A percentile compares a stretch with the other conserved stretches of the same genome.
phyloP scores from a whole-genome alignment of 176 grass and related monocot genomes.

The Musa schizocarpa region DNA sequence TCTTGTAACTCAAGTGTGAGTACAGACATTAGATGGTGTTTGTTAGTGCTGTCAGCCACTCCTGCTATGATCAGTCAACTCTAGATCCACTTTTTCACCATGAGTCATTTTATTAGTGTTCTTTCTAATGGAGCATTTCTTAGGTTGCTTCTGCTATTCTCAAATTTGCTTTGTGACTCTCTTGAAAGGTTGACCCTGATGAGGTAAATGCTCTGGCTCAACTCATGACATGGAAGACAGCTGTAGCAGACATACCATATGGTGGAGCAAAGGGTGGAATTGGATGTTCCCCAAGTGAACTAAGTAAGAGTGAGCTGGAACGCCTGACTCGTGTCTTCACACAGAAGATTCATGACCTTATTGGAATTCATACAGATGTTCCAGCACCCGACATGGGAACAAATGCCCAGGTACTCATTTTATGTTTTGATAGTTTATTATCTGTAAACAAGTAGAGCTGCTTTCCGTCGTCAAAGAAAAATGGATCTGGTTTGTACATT shows the following conservation, averaged over 20 bases:
- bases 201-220: slow-evolving; percentile 17
- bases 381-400: slow-evolving; percentile 18
- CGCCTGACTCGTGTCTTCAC: slow-evolving; percentile 11
- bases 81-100: background rate
- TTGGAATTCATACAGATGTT: slow-evolving; percentile 11
- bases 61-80: too few species aligned
- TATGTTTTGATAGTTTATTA: background rate
- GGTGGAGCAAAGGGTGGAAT: slow-evolving; percentile 19
- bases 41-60: too few species aligned
- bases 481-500: background rate
- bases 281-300: slow-evolving; percentile 6
- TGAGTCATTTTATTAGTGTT: background rate
- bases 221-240: slow-evolving; percentile 19
- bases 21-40: too few species aligned
- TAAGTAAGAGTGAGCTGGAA: slow-evolving; percentile 9
- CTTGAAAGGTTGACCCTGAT: background rate
- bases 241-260: slow-evolving; percentile 13
- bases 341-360: slow-evolving; percentile 8
- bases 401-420: slow-evolving; percentile 11
- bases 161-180: background rate
- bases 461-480: background rate
- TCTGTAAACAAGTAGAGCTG: background rate
- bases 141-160: background rate
- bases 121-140: background rate
- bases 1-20: too few species aligned